Conservation (phyloP, 805 yeast species). For the Starmerella bacillaris region DNA sequence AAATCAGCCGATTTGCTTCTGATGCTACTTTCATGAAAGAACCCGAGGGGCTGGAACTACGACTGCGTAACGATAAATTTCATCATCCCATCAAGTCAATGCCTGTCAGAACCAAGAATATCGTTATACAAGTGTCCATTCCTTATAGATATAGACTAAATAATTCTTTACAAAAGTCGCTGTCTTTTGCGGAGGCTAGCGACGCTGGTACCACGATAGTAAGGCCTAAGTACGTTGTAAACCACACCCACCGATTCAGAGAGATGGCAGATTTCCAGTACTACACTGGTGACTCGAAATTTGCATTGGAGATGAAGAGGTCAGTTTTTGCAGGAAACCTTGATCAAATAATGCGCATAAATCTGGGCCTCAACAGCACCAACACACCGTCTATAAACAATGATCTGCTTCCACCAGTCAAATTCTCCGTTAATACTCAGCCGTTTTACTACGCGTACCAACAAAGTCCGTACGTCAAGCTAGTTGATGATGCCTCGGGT, state of each 20-base stretch:
- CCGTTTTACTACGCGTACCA: conserved; percentile 66
- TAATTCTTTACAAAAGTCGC: not conserved
- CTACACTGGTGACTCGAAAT: conserved; percentile 38
- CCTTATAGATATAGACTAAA: conserved; percentile 12
- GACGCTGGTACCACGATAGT: conserved; percentile 23
- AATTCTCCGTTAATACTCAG: conserved; percentile 54
- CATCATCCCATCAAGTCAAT: conserved; percentile 34
- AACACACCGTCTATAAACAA: not conserved
- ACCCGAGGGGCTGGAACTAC: conserved; percentile 22
- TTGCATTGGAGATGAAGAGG: conserved; percentile 26
- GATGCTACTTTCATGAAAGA: conserved; percentile 18
- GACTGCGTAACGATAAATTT: conserved; percentile 24
- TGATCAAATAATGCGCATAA: conserved; percentile 24
- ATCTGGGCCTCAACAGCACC: conserved; percentile 13
- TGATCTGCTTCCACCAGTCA: conserved; percentile 65
- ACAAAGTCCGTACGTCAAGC: conserved; percentile 43
- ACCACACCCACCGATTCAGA: conserved; percentile 56
- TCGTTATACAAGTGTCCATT: conserved; percentile 22
- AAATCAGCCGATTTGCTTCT: conserved; percentile 20
- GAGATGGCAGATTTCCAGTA: conserved; percentile 80
- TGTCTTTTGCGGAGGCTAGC: not conserved
- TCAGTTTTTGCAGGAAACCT: conserved; percentile 31
- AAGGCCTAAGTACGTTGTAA: conserved; percentile 49
- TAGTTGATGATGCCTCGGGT: conserved; percentile 38
- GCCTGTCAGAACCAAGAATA: conserved; percentile 16